These are phyloP conservation scores for Orychophragmus violaceus DNA, from an alignment of 345 rosid species.

Conservation along the genomic window DNA sequence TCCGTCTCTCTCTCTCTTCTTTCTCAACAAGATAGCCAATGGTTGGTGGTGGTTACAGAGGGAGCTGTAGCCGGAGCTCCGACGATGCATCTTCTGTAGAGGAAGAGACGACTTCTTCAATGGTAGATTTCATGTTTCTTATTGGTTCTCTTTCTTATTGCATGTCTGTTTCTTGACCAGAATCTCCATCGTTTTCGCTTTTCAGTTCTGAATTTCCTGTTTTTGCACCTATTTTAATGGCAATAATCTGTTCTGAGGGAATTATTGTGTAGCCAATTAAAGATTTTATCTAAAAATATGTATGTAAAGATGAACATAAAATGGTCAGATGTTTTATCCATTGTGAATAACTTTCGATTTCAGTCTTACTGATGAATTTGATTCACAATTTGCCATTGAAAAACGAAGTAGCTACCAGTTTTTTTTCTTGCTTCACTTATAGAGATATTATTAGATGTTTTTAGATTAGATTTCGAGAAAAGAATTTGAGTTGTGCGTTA, in stretches of 20 bases:
- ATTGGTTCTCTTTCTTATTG: neutral
- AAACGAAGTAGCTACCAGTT: no score
- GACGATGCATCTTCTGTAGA: slow-evolving; percentile 23
- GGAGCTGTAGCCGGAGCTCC: slow-evolving; percentile 28
- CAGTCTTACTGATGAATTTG: no score
- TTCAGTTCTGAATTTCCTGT: slow-evolving; percentile 5
- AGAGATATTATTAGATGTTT: no score
- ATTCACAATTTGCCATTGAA: no score
- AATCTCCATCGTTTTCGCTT: neutral
- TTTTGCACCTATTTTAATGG: neutral
- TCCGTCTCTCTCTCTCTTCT: slow-evolving; percentile 8
- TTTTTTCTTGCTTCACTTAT: no score
- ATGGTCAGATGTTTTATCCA: no score
- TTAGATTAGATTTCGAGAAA: no score
- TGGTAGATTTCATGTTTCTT: slow-evolving; percentile 12
- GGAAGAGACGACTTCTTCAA: slow-evolving; percentile 25
- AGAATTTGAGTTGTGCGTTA: no score
- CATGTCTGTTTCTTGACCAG: slow-evolving; percentile 1
- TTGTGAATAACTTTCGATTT: no score
- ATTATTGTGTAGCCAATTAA: neutral
- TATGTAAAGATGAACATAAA: no score
- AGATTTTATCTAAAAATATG: no score
- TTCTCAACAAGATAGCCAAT: neutral
- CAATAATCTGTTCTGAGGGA: neutral
- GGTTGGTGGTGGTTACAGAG: slow-evolving; percentile 33